Evolutionary conservation across 768 basidiomycete genomes (phyloP), one percentile per base, ranked within the genome.

Genomic region (Hericium alpestre): DNA sequence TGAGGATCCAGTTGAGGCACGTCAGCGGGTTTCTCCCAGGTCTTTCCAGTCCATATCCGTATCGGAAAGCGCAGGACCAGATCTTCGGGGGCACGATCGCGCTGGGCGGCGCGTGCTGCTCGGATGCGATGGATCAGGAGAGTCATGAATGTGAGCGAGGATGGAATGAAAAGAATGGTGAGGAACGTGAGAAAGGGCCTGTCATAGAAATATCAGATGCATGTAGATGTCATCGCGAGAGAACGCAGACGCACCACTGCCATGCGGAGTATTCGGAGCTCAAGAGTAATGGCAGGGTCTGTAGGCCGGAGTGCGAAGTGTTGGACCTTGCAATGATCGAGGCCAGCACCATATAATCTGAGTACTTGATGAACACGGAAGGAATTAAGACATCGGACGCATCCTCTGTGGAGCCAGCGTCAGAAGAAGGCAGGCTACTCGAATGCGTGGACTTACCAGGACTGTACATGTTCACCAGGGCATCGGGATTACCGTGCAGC

Each of bases 401-500:
- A 66, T 95, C 93, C 65, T 82, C 93, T 90, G 56, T 55, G 53
- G 60, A 60, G 48, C 47, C 57, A 56, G 49, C 23, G 20, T 8
- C 32, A 32, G 25, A 27, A 47, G 11, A 38, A 56, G 52, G 7
- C 59, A 22, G 46, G 43, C 58, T 50, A 53, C 53, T 53, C 20
- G 51, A 51, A 32, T 27, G 50, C 54, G 40, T 23, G 38, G 49
- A 66, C 58, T 66, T 78, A 89, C 93, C 87, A 70, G 88, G 89
- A 69, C 87, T 90, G 72, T 89, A 96, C 90, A 96, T 94, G 64
- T 88, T 92, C 54, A 93, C 79, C 59, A 96, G 75, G 25, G 81
- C 77, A 65, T 93, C 86, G 38, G 92, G 81, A 60, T 79, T 78
- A 7, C 83, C 89, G 38, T 76, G 79, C 57, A 77, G 65, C 18